Conservation (phyloP, 371 early-diverging fungal genomes). For the Circinella umbellata region DNA sequence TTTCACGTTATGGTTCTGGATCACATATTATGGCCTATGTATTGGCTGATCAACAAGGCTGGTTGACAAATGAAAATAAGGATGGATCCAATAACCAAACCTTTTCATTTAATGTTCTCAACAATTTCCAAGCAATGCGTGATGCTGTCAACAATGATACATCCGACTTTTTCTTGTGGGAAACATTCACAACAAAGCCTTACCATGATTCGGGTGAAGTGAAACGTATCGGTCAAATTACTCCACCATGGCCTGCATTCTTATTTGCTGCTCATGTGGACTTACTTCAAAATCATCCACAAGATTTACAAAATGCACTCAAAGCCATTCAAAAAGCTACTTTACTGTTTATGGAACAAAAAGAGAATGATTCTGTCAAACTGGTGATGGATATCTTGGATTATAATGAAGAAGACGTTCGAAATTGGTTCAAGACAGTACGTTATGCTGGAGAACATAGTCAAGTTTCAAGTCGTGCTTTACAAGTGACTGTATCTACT, state of each 20-base stretch:
- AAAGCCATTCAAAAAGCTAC: conserved; percentile 52
- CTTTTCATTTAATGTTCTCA: conserved; percentile 67
- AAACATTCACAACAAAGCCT: conserved; percentile 84
- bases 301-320: conserved; percentile 35
- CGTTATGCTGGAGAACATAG: conserved; percentile 58
- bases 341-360: conserved; percentile 52
- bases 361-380: conserved; percentile 52
- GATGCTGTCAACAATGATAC: conserved; percentile 65
- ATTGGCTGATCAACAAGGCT: conserved; percentile 72
- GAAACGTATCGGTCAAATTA: conserved; percentile 73
- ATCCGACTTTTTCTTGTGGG: conserved; percentile 88
- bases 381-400: conserved; percentile 64
- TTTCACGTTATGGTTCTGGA: conserved; percentile 82
- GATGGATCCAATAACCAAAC: conserved; percentile 16
- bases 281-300: conserved; percentile 32
- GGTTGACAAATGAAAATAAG: conserved; percentile 47
- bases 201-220: conserved; percentile 77
- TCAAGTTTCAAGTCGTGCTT: conserved; percentile 52
- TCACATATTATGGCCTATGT: conserved; percentile 87
- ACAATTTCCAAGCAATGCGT: conserved; percentile 78
- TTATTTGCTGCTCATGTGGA: conserved; percentile 72
- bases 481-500: conserved; percentile 54
- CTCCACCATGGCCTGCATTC: conserved; percentile 92
- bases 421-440: conserved; percentile 75
- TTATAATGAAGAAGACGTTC: conserved; percentile 69